Base-by-base conservation (phyloP, 2,329 filamentous ascomycete genomes). In the Cordyceps javanica region DNA sequence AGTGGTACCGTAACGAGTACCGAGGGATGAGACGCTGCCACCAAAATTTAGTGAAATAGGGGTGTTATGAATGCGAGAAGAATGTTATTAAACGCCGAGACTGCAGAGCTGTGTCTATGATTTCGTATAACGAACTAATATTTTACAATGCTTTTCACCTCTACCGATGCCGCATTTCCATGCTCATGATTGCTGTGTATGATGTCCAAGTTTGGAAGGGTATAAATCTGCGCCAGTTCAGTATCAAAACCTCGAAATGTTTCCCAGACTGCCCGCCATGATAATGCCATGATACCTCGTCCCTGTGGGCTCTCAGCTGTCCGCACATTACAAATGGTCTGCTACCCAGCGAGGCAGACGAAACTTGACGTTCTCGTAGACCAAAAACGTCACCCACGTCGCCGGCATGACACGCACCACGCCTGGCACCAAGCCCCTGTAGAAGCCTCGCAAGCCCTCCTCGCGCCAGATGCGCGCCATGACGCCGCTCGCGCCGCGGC, bases 331-430 rank as follows among this genome's bases (percentile, higher is more conserved):
- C 13, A 28, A 21, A 5, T 14, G 14, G 3, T 19, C 39, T 19
- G 38, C 64, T 21, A 68, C 19, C 77, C 73, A 76, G 46, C 66
- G 66, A 25, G 82, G 77, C 36, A 95, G 70, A 69, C 90, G 87
- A 63, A 82, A 85, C 73, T 88, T 91, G 60, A 88, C 87, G 72
- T 97, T 97, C 77, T 99, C 94, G 73, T 97, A 97, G 25, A 97
- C 92, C 65, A 99, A 73, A 69, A 99, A 97, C 1, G 93, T 97
- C 55, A 97, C 90, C 83, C 94, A 96, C 3, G 94, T 97, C 32
- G 91, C 92, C 3, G 94, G 94, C 71, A 99, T 78, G 28, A 97
- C 94, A 60, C 94, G 83, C 54, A 96, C 77, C n/a, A 96, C 81
- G 63, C 93, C 96, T 1, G 93, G 92, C 41, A 90, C 85, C 58